phyloP scores from a whole-genome alignment of 2,329 filamentous ascomycete species.

The Cordyceps sp. region DNA sequence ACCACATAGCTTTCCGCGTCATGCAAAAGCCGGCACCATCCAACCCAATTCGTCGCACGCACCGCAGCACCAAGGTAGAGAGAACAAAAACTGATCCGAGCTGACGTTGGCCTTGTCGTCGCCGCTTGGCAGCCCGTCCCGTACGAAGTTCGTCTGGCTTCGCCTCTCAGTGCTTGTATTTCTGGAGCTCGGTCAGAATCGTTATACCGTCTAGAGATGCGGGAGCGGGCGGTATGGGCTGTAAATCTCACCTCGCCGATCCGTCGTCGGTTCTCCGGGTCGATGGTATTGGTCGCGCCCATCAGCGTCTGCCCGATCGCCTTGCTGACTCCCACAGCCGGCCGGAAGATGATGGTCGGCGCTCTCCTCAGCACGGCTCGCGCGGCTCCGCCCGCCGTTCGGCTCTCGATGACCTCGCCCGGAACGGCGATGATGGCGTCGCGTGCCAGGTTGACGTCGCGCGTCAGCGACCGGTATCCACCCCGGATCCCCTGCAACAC shows the following conservation, averaged over 20 bases:
- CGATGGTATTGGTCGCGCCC: constrained; percentile 82
- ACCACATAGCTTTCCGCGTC: not conserved
- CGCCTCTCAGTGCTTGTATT: constrained; percentile 27
- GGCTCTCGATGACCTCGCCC: constrained; percentile 75
- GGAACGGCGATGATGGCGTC: constrained; percentile 94
- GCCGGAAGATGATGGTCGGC: constrained; percentile 83
- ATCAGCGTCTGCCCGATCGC: constrained; percentile 78
- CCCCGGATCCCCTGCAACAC: constrained; percentile 74
- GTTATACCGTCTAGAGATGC: not conserved
- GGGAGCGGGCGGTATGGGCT: not conserved
- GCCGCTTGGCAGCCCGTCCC: not conserved
- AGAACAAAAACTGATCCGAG: no score
- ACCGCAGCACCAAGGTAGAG: no score
- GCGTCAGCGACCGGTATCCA: constrained; percentile 66
- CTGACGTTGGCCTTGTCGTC: no score
- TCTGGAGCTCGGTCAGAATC: constrained; percentile 15
- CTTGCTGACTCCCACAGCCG: constrained; percentile 79
- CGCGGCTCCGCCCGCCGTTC: constrained; percentile 64
- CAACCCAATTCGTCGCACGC: no score
- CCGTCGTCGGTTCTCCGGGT: constrained; percentile 63
- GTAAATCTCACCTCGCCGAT: constrained; percentile 66
- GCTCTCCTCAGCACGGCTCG: constrained; percentile 63
- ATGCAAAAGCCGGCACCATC: no score
- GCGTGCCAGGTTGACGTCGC: constrained; percentile 71
- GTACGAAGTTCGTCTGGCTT: not conserved